Base-by-base conservation (phyloP, 805 yeast genomes). In the Starmerella ratchasimensis region DNA sequence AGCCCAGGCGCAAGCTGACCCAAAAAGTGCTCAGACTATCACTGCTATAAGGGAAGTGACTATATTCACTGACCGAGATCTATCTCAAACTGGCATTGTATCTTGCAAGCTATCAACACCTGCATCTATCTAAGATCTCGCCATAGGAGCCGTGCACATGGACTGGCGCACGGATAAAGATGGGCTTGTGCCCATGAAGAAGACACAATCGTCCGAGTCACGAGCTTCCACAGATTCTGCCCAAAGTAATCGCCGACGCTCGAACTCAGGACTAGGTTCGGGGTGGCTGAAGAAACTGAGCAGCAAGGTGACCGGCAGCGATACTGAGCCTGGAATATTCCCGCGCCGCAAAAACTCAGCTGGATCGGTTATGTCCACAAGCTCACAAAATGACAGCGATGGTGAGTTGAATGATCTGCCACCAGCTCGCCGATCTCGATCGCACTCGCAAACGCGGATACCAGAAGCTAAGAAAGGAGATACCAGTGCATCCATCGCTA, bases 271-370 rank as follows among this genome's bases (percentile, higher is more conserved):
- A 31, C 10, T 14, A 3, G 42, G 42, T n/a, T 3, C 37, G 10
- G 23, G 28, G 18, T 40, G 43, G 43, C 19, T 40, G 28, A 36
- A 32, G 27, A 40, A 32, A 20, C 34, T 40, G 11, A 28, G 39
- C 30, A 22, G 18, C 33, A 26, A 28, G 24, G 17, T 36, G 18
- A 4, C 21, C 11, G 16, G 19, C 20, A 9, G 16, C 27, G 36
- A 31, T 4, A 8, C 37, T 22, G 39, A 19, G 3, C 4, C 22
- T 14, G 34, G 18, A 4, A 20, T 6, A 17, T 16, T 15, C 10
- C 34, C 16, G 11, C 43, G 34, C 14, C 39, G 40, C 20, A 27
- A 16, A 18, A 36, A 24, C 32, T 35, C 43, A 18, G 36, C 19
- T 8, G 20, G 37, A 26, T 27, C 37, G n/a, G 10, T 36, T 11